phyloP scores from a whole-genome alignment of 257 asterid genomes.

The Salvia hispanica region DNA sequence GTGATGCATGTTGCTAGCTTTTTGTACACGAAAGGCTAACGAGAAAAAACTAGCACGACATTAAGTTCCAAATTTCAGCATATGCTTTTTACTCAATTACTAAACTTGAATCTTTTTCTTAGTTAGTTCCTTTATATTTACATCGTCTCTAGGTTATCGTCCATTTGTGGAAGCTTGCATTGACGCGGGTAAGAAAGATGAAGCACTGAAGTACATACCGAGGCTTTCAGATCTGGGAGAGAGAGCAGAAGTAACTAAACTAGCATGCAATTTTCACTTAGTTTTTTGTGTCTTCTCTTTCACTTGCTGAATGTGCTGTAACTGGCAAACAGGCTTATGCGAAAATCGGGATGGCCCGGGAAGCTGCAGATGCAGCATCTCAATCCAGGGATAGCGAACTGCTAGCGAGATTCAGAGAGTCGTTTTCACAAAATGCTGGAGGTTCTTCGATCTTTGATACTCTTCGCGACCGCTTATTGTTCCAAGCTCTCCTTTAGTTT shows the following conservation, averaged over 20 bases:
- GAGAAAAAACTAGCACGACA: too few relatives aligned
- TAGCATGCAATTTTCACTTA: not conserved
- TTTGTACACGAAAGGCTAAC: too few relatives aligned
- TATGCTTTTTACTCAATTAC: not conserved
- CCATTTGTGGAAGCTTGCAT: slow-evolving; percentile 97
- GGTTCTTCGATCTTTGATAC: slow-evolving; percentile 79
- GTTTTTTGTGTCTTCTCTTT: slow-evolving; percentile 19
- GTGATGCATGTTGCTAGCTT: too few relatives aligned
- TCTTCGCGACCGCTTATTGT: slow-evolving; percentile 75
- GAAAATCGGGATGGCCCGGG: slow-evolving; percentile 92
- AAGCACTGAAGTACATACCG: slow-evolving; percentile 87
- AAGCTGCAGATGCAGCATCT: slow-evolving; percentile 92
- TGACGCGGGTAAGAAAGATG: slow-evolving; percentile 83
- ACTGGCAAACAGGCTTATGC: slow-evolving; percentile 71
- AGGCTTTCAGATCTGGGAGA: slow-evolving; percentile 85
- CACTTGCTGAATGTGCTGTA: not conserved
- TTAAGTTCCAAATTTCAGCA: too few relatives aligned
- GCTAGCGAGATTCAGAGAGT: slow-evolving; percentile 68
- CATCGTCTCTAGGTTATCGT: slow-evolving; percentile 67
- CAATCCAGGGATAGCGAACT: slow-evolving; percentile 91
- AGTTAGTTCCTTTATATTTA: not conserved
- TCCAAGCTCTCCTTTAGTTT: slow-evolving; percentile 71
- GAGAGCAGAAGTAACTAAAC: slow-evolving; percentile 73
- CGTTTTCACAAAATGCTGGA: slow-evolving; percentile 71
- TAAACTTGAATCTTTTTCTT: not conserved